These are phyloP conservation scores for Cutaneotrichosporon sp. DNA, from an alignment of 1,284 basidiomycete genomes.

Conservation along the genomic window DNA sequence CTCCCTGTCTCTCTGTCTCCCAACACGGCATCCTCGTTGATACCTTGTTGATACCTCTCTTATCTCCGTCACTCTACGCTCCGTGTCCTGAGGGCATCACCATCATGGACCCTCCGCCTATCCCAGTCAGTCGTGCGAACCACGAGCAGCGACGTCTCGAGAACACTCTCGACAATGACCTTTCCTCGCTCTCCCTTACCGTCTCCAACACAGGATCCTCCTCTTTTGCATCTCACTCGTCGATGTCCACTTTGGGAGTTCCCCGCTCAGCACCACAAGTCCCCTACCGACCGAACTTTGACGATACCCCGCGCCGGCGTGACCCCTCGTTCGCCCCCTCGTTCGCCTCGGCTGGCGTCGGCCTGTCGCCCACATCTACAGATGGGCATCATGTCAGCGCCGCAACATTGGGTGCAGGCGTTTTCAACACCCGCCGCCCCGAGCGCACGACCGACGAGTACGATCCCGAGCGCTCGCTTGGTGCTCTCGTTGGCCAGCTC, in stretches of 20 bases:
- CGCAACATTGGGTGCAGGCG: conserved; percentile 75
- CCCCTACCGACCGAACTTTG: conserved; percentile 4
- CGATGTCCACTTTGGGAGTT: conserved; percentile 20
- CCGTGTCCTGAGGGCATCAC: background rate
- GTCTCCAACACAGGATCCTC: conserved; percentile 6
- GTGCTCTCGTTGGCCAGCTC: conserved; percentile 52
- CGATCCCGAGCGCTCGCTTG: conserved; percentile 75
- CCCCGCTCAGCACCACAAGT: conserved; percentile 14
- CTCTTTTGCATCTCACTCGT: conserved; percentile 18
- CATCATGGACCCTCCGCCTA: conserved; percentile 34
- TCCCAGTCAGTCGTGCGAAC: conserved; percentile 39
- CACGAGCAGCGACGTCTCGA: conserved; percentile 44
- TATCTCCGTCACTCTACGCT: background rate
- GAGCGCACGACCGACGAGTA: conserved; percentile 68
- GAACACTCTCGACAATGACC: conserved; percentile 42
- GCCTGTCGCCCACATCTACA: conserved; percentile 60
- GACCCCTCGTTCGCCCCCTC: conserved; percentile 1
- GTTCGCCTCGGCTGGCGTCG: conserved; percentile 18
- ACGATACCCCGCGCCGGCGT: conserved; percentile 10
- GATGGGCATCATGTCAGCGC: conserved; percentile 79
- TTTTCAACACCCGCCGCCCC: conserved; percentile 50
- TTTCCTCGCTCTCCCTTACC: conserved; percentile 39
- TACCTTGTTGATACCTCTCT: too few relatives aligned
- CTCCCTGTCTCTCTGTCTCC: background rate
- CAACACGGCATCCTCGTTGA: too few relatives aligned